These are phyloP conservation scores for Dacryopinax spathularia DNA, from an alignment of 768 basidiomycete genomes.

Conservation along the genomic window DNA sequence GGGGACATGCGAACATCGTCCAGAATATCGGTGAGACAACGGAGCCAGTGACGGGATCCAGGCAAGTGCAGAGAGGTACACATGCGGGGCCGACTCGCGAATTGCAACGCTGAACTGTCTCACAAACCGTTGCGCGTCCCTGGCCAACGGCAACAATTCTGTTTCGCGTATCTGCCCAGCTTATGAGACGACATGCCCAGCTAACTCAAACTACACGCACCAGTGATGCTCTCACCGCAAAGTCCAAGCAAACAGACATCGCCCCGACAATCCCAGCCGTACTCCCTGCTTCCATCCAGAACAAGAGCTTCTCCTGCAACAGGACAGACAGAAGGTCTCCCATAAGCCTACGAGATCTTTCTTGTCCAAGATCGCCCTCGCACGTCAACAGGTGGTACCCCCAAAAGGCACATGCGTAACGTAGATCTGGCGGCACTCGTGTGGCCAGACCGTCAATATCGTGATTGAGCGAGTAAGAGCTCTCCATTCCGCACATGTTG, in stretches of 20 bases:
- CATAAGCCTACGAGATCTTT: no score
- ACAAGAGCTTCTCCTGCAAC: not conserved
- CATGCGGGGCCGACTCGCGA: not conserved
- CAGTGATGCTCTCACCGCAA: not conserved
- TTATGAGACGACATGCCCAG: not conserved
- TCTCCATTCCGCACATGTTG: constrained; percentile 7
- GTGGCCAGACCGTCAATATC: not conserved
- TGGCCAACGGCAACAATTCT: not conserved
- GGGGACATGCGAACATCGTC: not conserved
- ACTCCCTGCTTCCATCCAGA: not conserved
- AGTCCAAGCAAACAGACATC: not conserved
- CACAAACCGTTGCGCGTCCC: not conserved
- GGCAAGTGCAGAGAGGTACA: not conserved
- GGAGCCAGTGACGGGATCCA: not conserved
- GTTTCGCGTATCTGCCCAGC: not conserved
- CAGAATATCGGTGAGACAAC: not conserved
- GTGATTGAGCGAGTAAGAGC: not conserved
- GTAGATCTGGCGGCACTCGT: not conserved
- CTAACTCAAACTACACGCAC: not conserved
- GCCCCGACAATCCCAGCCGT: not conserved
- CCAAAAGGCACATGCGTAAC: not conserved
- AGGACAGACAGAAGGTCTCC: not conserved
- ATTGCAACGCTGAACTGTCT: not conserved
- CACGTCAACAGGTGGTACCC: not conserved
- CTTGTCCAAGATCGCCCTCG: not conserved